Conservation (phyloP, 768 basidiomycete genomes). For the Phaffia australis region DNA sequence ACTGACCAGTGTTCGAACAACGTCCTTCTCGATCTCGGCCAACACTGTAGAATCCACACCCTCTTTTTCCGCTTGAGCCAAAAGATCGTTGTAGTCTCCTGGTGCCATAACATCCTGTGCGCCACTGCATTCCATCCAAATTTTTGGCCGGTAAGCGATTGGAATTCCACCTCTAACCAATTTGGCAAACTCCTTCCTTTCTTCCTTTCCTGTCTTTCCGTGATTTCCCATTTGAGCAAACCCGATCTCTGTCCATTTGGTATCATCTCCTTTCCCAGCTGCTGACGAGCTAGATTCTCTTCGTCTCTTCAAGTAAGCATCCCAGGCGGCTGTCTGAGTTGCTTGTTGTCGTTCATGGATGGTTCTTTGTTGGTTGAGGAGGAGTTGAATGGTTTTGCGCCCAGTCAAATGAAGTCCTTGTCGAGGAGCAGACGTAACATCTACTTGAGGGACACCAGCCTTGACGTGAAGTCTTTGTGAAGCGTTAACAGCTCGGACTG, state of each 20-base stretch:
- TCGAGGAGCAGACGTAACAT: background rate
- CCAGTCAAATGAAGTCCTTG: background rate
- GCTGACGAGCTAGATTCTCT: slow-evolving; percentile 38
- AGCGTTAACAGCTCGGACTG: slow-evolving; percentile 11
- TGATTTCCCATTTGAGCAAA: slow-evolving; percentile 72
- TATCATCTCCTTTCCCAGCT: slow-evolving; percentile 54
- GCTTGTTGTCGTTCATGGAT: slow-evolving; percentile 73
- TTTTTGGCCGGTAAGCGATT: slow-evolving; percentile 57
- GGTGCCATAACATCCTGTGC: slow-evolving; percentile 86
- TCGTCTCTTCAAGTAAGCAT: slow-evolving; percentile 58
- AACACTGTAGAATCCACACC: slow-evolving; percentile 35
- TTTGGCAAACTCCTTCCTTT: slow-evolving; percentile 65
- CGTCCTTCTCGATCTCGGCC: slow-evolving; percentile 88
- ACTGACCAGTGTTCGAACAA: slow-evolving; percentile 35
- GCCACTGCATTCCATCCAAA: slow-evolving; percentile 89
- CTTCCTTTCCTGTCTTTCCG: slow-evolving; percentile 53
- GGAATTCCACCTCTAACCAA: slow-evolving; percentile 77
- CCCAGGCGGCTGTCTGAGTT: slow-evolving; percentile 68
- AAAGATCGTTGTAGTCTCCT: slow-evolving; percentile 72
- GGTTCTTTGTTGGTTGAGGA: slow-evolving; percentile 64
- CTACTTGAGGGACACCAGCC: slow-evolving; percentile 13
- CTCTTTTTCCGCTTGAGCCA: slow-evolving; percentile 42
- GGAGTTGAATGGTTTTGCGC: slow-evolving; percentile 53
- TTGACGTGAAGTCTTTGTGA: slow-evolving; percentile 17
- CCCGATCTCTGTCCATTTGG: slow-evolving; percentile 72